Evolutionary conservation across 805 yeast genomes (phyloP).

Genomic region (Alloascoidea africana): DNA sequence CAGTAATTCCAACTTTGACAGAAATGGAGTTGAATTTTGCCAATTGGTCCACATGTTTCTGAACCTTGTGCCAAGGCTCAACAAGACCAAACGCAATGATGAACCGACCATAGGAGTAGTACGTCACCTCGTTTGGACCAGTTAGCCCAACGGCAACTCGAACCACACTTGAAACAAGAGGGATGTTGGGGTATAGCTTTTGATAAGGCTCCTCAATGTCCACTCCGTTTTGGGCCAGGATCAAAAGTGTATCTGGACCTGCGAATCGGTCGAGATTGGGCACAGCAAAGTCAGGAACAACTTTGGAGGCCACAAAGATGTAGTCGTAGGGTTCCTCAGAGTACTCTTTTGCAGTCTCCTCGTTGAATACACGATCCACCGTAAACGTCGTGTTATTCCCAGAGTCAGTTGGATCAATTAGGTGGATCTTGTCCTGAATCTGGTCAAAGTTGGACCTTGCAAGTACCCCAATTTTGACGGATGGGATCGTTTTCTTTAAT

Average conservation of each 20-base stretch:
- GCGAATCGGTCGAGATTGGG: conserved; percentile 5
- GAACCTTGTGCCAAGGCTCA: not conserved
- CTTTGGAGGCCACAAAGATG: conserved; percentile 8
- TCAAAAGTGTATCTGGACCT: conserved; percentile 5
- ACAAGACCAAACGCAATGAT: conserved; percentile 6
- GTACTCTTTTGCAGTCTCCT: conserved; percentile 20
- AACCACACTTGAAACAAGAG: conserved; percentile 6
- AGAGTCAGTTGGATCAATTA: not conserved
- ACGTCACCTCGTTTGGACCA: conserved; percentile 5
- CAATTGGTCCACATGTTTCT: conserved; percentile 1
- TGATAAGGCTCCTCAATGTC: conserved; percentile 9
- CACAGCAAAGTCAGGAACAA: conserved; percentile 4
- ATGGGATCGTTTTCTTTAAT: not conserved
- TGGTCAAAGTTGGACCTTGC: conserved; percentile 1
- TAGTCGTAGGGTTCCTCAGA: conserved; percentile 5
- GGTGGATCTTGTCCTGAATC: not conserved
- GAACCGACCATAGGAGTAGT: conserved; percentile 2
- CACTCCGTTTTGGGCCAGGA: conserved; percentile 9
- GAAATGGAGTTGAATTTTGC: conserved; percentile 3
- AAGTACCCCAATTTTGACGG: not conserved
- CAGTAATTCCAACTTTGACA: conserved; percentile 3
- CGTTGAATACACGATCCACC: conserved; percentile 41
- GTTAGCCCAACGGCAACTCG: conserved; percentile 6
- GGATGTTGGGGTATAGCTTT: conserved; percentile 5
- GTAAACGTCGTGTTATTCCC: not conserved